phyloP scores from a whole-genome alignment of 1,139 yeast species.

The Suzukiozyma palmioleophila region DNA sequence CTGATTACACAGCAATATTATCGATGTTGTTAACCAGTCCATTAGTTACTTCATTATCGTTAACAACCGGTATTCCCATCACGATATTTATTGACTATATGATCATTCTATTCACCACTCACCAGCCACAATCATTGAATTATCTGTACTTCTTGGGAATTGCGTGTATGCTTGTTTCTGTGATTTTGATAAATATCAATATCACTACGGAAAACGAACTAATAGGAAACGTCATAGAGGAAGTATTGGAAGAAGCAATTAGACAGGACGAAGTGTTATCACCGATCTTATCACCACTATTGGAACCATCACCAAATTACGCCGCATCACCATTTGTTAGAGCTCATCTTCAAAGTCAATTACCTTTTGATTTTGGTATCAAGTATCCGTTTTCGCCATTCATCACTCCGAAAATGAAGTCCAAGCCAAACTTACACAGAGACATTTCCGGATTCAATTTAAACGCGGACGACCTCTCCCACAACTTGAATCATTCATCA shows the following conservation, averaged over 20 bases:
- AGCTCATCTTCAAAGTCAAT: conserved; percentile 5
- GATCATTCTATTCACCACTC: conserved; percentile 16
- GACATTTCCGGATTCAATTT: conserved; percentile 12
- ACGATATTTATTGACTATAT: conserved; percentile 46
- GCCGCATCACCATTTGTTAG: conserved; percentile 5
- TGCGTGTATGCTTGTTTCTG: conserved; percentile 41
- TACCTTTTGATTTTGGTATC: conserved; percentile 8
- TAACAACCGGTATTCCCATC: conserved; percentile 51
- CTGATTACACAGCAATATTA: conserved; percentile 46
- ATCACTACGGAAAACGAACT: conserved; percentile 41
- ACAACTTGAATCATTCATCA: conserved; percentile 19
- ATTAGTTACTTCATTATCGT: conserved; percentile 46
- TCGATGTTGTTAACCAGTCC: conserved; percentile 55
- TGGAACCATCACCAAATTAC: conserved; percentile 11
- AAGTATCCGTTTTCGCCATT: conserved; percentile 4
- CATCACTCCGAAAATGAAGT: neutral
- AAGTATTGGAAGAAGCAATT: conserved; percentile 46
- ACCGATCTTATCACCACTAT: conserved; percentile 44
- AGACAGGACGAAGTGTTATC: conserved; percentile 41
- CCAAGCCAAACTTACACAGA: neutral
- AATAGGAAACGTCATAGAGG: conserved; percentile 46
- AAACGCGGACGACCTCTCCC: conserved; percentile 9
- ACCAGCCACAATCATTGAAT: conserved; percentile 20
- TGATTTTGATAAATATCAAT: conserved; percentile 42
- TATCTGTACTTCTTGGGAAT: conserved; percentile 43